A percentile compares a stretch with the other conserved stretches of the same genome.
phyloP scores from a whole-genome alignment of 208 protist genomes.

The Strigomonas oncopelti region DNA sequence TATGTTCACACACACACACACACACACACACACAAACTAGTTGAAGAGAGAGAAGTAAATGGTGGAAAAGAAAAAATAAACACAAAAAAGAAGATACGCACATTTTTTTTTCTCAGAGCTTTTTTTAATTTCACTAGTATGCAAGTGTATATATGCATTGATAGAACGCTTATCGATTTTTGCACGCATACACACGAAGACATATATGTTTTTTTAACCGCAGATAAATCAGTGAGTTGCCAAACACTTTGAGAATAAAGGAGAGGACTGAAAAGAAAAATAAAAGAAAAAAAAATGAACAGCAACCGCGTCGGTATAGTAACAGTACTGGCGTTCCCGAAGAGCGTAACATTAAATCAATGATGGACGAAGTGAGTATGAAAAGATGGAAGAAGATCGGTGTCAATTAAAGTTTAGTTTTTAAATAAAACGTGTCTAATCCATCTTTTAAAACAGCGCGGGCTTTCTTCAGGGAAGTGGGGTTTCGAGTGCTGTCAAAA shows the following conservation, averaged over 20 bases:
- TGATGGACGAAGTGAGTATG: neutral
- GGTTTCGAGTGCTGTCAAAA: neutral
- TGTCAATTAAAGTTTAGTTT: neutral
- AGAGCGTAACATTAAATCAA: neutral
- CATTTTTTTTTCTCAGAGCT: slow-evolving; percentile 10
- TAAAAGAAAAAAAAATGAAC: neutral
- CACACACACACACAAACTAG: neutral
- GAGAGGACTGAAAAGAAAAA: neutral
- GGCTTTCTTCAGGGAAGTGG: neutral
- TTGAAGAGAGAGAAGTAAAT: too few relatives aligned
- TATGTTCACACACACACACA: too few relatives aligned
- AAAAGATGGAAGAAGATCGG: neutral
- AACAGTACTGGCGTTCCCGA: neutral
- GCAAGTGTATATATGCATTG: neutral
- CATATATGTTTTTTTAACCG: too few relatives aligned
- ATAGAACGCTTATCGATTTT: too few relatives aligned
- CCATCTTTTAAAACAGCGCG: neutral
- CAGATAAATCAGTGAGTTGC: too few relatives aligned
- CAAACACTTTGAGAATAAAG: too few relatives aligned
- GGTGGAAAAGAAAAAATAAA: too few relatives aligned
- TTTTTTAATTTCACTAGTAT: slow-evolving; percentile 1
- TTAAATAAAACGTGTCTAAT: neutral
- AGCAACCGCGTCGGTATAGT: neutral
- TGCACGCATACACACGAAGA: too few relatives aligned
- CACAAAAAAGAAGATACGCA: too few relatives aligned